A percentile compares a stretch with the other conserved stretches of the same genome.
Evolutionary conservation across 2,329 filamentous ascomycete genomes (phyloP).

Genomic region (Coniosporium tulheliwenetii): DNA sequence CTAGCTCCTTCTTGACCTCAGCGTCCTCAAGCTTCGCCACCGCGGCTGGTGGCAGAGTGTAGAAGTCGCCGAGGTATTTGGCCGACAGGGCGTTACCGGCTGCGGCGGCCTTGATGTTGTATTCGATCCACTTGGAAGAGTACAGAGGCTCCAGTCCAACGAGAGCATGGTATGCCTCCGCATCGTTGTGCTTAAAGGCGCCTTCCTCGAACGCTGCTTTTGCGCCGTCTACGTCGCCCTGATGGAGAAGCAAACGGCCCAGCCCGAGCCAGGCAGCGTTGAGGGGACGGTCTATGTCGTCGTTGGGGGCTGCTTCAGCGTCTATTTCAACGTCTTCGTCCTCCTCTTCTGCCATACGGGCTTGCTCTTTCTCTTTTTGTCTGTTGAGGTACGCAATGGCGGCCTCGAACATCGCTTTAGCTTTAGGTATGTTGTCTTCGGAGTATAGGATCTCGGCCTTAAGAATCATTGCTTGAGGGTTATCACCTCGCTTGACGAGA

Average conservation of each 20-base stretch:
- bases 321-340: conserved; percentile 7
- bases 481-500: conserved; percentile 1
- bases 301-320: conserved; percentile 9
- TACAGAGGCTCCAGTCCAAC: conserved; percentile 12
- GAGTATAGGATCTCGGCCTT: conserved; percentile 3
- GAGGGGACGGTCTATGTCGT: no score
- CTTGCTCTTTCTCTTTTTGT: not conserved
- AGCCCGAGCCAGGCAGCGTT: conserved; percentile 8
- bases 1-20: not conserved
- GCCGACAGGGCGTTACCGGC: conserved; percentile 22
- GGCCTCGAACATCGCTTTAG: conserved; percentile 1
- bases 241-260: not conserved
- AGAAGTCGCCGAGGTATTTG: conserved; percentile 22
- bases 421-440: not conserved
- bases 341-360: not conserved
- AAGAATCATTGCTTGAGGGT: conserved; percentile 3
- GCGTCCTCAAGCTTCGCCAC: not conserved
- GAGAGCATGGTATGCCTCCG: conserved; percentile 23
- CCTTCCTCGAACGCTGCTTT: conserved; percentile 19
- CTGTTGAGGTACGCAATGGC: conserved; percentile 1
- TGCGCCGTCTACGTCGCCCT: conserved; percentile 9
- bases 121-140: conserved; percentile 23
- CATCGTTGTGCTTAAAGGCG: conserved; percentile 24
- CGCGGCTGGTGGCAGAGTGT: conserved; percentile 9
- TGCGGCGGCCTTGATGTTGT: conserved; percentile 28